phyloP scores from a whole-genome alignment of 192 early-diverging fungal species.

The Mortierella alpina region DNA sequence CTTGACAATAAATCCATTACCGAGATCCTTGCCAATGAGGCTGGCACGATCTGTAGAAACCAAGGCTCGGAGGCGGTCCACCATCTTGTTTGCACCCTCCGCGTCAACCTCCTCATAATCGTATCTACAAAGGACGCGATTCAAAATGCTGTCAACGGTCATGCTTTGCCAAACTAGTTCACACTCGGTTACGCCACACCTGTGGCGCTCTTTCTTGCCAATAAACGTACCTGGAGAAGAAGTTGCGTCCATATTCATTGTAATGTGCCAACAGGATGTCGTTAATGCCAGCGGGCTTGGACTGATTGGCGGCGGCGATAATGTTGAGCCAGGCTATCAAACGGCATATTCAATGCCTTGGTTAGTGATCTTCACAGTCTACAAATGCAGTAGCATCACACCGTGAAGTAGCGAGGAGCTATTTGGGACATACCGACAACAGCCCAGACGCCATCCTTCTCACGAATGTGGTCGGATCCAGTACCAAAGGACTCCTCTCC shows the following conservation, averaged over 20 bases:
- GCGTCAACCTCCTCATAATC: slow-evolving; percentile 97
- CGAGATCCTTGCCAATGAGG: slow-evolving; percentile 73
- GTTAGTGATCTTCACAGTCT: too few species aligned
- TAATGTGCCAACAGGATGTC: slow-evolving; percentile 88
- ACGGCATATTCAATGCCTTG: too few species aligned
- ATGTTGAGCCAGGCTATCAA: slow-evolving; percentile 92
- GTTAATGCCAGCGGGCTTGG: slow-evolving; percentile 70
- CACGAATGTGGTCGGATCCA: slow-evolving; percentile 97
- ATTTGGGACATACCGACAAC: slow-evolving; percentile 70
- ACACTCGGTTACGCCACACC: too few species aligned
- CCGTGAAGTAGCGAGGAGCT: background rate
- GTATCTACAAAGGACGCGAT: slow-evolving; percentile 66
- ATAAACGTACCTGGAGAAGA: slow-evolving; percentile 77
- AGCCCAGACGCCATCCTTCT: slow-evolving; percentile 99
- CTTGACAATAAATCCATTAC: slow-evolving; percentile 71
- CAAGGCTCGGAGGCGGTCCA: slow-evolving; percentile 72
- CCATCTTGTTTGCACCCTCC: slow-evolving; percentile 81
- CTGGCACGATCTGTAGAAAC: slow-evolving; percentile 57
- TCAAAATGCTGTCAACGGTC: too few species aligned
- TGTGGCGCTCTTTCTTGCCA: too few species aligned
- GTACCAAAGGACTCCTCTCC: slow-evolving; percentile 99
- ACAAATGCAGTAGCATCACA: too few species aligned
- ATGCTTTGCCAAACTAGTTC: too few species aligned
- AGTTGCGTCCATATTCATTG: slow-evolving; percentile 91
- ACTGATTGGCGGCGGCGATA: slow-evolving; percentile 78